These are phyloP conservation scores for Neofusicoccum kwambonambiense DNA, from an alignment of 2,329 filamentous ascomycete species.

Conservation along the genomic window DNA sequence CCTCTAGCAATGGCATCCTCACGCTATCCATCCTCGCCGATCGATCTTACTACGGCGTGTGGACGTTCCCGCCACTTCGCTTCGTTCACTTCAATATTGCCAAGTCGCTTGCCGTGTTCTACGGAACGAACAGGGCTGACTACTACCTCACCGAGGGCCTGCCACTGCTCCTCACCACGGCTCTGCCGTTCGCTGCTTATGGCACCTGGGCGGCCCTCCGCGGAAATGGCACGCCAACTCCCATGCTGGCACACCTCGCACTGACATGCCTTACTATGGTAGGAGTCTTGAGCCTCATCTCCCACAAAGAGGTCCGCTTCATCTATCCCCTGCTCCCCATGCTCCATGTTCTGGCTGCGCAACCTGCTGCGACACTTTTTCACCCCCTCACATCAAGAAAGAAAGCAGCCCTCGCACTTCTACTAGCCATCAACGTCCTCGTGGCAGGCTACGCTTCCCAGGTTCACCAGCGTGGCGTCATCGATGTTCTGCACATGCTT, in stretches of 20 bases:
- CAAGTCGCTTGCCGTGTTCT: slow-evolving; percentile 86
- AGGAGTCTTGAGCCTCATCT: slow-evolving; percentile 70
- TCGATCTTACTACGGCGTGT: slow-evolving; percentile 74
- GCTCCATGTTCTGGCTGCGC: slow-evolving; percentile 76
- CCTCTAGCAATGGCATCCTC: slow-evolving; percentile 56
- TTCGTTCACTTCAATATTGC: slow-evolving; percentile 91
- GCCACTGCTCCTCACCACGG: slow-evolving; percentile 80
- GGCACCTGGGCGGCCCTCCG: slow-evolving; percentile 54
- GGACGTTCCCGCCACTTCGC: slow-evolving; percentile 84
- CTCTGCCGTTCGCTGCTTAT: slow-evolving; percentile 70
- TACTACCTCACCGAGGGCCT: slow-evolving; percentile 92
- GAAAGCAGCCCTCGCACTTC: slow-evolving; percentile 44
- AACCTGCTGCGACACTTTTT: slow-evolving; percentile 24
- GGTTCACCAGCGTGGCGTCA: slow-evolving; percentile 76
- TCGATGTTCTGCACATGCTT: slow-evolving; percentile 72
- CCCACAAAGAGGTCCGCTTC: slow-evolving; percentile 97
- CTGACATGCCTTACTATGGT: slow-evolving; percentile 57
- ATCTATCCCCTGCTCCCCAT: slow-evolving; percentile 87
- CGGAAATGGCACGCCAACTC: neutral
- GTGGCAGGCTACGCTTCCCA: slow-evolving; percentile 73
- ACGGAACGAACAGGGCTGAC: slow-evolving; percentile 84
- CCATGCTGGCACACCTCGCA: slow-evolving; percentile 26
- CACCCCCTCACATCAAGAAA: slow-evolving; percentile 40
- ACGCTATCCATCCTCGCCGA: slow-evolving; percentile 67
- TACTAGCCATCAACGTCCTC: slow-evolving; percentile 57